A percentile compares a stretch with the other conserved stretches of the same genome.
Conservation (phyloP, 2,329 filamentous ascomycete genomes). For the Aspergillus nomiae region DNA sequence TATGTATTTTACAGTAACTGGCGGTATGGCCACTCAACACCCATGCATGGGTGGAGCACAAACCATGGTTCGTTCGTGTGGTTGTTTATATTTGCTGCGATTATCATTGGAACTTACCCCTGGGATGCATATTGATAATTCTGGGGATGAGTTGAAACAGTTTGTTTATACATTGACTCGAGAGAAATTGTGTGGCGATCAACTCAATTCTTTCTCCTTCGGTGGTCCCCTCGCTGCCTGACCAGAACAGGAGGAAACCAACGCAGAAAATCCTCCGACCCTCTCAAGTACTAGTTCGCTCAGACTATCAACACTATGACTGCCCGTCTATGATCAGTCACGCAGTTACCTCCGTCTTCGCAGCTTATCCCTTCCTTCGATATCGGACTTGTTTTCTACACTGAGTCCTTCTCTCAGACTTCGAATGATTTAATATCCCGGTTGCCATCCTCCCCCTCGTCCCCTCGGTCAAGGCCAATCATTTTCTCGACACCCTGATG, state of each 20-base stretch:
- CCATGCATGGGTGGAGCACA: slow-evolving; percentile 5
- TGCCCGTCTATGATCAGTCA: slow-evolving; percentile 22
- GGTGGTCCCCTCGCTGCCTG: slow-evolving; percentile 13
- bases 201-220: slow-evolving; percentile 8
- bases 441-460: slow-evolving; percentile 1
- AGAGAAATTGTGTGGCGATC: neutral
- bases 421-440: slow-evolving; percentile 16
- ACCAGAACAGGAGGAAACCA: slow-evolving; percentile 5
- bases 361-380: slow-evolving; percentile 6
- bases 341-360: slow-evolving; percentile 15
- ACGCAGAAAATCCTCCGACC: slow-evolving; percentile 11
- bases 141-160: neutral
- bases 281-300: slow-evolving; percentile 4
- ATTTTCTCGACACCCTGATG: slow-evolving; percentile 25
- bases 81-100: slow-evolving; percentile 4
- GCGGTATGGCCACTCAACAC: neutral
- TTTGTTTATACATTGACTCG: neutral
- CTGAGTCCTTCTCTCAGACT: slow-evolving; percentile 8
- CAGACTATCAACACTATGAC: slow-evolving; percentile 14
- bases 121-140: neutral
- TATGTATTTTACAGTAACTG: neutral
- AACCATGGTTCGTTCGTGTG: slow-evolving; percentile 21
- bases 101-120: neutral
- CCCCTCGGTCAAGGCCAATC: neutral
- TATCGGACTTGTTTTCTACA: slow-evolving; percentile 17